A percentile compares a stretch with the other conserved stretches of the same genome.
Conservation (phyloP, 306 rosid species). For the Castanea mollissima region DNA sequence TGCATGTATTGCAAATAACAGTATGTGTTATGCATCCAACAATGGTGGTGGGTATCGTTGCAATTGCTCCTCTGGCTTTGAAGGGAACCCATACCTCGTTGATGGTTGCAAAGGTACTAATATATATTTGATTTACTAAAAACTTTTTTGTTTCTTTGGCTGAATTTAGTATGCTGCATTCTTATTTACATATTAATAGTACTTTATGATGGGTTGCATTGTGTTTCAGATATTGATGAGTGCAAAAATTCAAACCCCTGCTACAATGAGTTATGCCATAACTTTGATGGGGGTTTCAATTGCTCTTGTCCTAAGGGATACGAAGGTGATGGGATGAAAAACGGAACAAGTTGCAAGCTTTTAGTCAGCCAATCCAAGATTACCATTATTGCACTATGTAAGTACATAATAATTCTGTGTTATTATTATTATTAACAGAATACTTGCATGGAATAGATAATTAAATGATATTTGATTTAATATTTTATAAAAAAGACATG, state of each 20-base stretch:
- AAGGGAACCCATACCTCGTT: background rate
- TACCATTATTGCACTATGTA: too few relatives aligned
- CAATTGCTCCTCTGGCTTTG: too few relatives aligned
- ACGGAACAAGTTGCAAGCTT: background rate
- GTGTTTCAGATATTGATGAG: background rate
- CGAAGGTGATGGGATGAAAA: background rate
- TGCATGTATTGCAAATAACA: conserved; percentile 2
- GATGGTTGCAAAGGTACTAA: background rate
- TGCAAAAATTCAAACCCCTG: background rate
- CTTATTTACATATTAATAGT: too few relatives aligned
- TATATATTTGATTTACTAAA: too few relatives aligned
- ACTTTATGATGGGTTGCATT: background rate
- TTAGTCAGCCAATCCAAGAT: background rate
- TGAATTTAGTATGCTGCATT: background rate
- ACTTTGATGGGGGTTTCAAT: background rate
- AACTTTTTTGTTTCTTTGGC: background rate
- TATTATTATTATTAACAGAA: too few relatives aligned
- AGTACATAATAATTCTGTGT: too few relatives aligned
- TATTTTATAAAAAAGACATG: too few relatives aligned
- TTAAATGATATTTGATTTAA: too few relatives aligned
- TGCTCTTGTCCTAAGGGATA: background rate
- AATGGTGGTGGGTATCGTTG: conserved; percentile 15
- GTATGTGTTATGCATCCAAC: background rate
- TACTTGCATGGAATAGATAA: too few relatives aligned
- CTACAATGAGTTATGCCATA: background rate